A percentile compares a stretch with the other conserved stretches of the same genome.
These are phyloP conservation scores for Cyclotella atomus DNA, from an alignment of 108 stramenopile genomes.

Conservation along the genomic window DNA sequence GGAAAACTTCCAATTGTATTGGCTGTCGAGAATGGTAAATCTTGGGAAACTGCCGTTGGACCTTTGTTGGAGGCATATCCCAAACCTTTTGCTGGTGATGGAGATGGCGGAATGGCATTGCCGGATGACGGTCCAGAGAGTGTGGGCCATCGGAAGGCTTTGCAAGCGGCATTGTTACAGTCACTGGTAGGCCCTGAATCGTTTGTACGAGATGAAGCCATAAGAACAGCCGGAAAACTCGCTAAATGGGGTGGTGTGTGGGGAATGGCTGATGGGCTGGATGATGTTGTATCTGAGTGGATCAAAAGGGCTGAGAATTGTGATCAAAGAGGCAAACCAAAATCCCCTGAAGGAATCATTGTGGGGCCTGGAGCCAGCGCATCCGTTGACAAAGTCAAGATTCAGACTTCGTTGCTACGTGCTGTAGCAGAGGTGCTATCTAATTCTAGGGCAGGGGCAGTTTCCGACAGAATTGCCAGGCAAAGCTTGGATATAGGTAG, in stretches of 20 bases:
- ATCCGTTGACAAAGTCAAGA: slow-evolving; percentile 18
- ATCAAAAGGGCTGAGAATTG: slow-evolving; percentile 18
- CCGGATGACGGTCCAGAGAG: slow-evolving; percentile 36
- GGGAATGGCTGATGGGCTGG: slow-evolving; percentile 38
- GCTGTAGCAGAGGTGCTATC: slow-evolving; percentile 32
- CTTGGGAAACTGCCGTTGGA: slow-evolving; percentile 50
- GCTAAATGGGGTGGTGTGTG: slow-evolving; percentile 50
- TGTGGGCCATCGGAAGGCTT: slow-evolving; percentile 27
- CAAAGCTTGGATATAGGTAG: slow-evolving; percentile 35
- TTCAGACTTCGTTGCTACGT: slow-evolving; percentile 25
- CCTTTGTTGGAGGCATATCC: slow-evolving; percentile 51
- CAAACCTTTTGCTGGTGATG: slow-evolving; percentile 41
- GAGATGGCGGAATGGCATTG: slow-evolving; percentile 51
- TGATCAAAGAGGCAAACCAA: not conserved
- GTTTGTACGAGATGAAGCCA: slow-evolving; percentile 34
- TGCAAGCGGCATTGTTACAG: slow-evolving; percentile 33
- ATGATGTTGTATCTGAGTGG: slow-evolving; percentile 35
- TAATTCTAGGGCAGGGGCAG: slow-evolving; percentile 25
- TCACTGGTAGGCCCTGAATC: slow-evolving; percentile 24
- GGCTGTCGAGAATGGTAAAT: slow-evolving; percentile 57
- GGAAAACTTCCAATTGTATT: slow-evolving; percentile 56
- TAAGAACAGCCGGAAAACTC: slow-evolving; percentile 39
- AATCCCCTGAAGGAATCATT: slow-evolving; percentile 34
- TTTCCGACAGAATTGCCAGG: slow-evolving; percentile 44
- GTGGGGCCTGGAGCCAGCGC: slow-evolving; percentile 32